Base-by-base conservation (phyloP, 163 green algal species). In the Chlorella variabilis region DNA sequence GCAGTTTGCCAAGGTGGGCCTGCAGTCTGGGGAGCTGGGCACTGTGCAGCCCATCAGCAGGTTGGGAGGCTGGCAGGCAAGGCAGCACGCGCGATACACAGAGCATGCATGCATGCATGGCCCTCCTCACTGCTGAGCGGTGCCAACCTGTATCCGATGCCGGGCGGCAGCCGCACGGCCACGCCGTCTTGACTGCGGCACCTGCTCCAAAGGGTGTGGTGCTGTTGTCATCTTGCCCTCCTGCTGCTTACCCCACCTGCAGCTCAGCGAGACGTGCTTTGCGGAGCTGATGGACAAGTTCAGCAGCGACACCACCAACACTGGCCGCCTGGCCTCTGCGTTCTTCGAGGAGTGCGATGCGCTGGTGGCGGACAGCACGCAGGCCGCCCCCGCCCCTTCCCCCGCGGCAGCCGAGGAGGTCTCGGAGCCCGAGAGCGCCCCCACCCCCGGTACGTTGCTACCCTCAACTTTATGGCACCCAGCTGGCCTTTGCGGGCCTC, bases 1-100 rank as follows among this genome's bases (percentile, higher is more conserved):
- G 73, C 73, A 80, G 56, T 80, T 80, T 68, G 71, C 34, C 36
- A 56, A 70, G 54, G 73, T 80, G 54, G 36, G 70, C 23, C 23
- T 29, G 54, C 18, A 29, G 18, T 29, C 23, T 34, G 21, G 63
- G 63, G 34, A 51, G 18, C 29, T 41, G 25, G 20, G 18, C 29
- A 41, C 61, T 45, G 11, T 25, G n/a, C 36, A 54, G 23, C 20
- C 8, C 54, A 63, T 63, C 54, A 15, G 9, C 15, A 29, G 54
- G 9, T 63, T 36, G 21, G 21, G 20, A 4, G 18, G 51, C 51
- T 62, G 13, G 51, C 15, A 5, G 21, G 51, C 51, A 54, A 11
- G 45, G 45, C 45, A 54, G 45, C 45, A 54, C 45, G 45, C 15
- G n/a, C n/a, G n/a, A n/a, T n/a, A n/a, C n/a, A n/a, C 45, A 54